Evolutionary conservation across 805 yeast genomes (phyloP), one percentile per base, ranked within the genome.

Genomic region (Lachancea quebecensis): DNA sequence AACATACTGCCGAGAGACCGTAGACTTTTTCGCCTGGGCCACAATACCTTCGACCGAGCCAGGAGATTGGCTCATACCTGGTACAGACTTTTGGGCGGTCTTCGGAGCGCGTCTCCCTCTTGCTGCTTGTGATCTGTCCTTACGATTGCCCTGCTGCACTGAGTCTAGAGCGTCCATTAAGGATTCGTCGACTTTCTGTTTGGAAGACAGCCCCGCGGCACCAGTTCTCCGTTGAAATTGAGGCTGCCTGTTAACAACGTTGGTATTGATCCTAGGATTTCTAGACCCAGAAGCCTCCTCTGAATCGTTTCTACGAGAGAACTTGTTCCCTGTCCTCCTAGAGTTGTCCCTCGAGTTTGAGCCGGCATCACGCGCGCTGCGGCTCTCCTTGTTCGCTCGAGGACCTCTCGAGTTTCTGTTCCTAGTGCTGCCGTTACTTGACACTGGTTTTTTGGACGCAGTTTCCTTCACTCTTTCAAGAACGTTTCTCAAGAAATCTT

Each of bases 401-500:
- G 27, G 27, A 16, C 42, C 45, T 14, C 35, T 29, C 8, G 34
- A 27, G 17, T 28, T 28, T 12, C 37, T 39, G 21, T 36, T n/a
- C 30, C 43, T 39, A 12, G 40, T 28, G 28, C 35, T 33, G 12
- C 35, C 32, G 25, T 10, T 9, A 18, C 17, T 29, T 3, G 38
- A 17, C 10, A 27, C 17, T 14, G 50, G 47, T 28, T 49, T 35
- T 25, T 41, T 52, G 40, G 49, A 48, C 12, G 62, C 50, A 12
- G 65, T 54, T 39, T 61, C 59, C 40, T 61, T 60, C 15, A 65
- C 67, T 40, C 57, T 55, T n/a, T 50, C 53, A 28, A 62, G 48
- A 10, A 62, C 56, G 27, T 55, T 56, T 29, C 58, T 55, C 41
- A 62, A 50, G 38, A 61, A 62, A 39, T 62, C 66, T 45, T 60